Percentiles rank a stretch among this genome's conserved stretches.
Evolutionary conservation across 352 stramenopile genomes (phyloP).

Genomic region (Aphanomyces euteiches): DNA sequence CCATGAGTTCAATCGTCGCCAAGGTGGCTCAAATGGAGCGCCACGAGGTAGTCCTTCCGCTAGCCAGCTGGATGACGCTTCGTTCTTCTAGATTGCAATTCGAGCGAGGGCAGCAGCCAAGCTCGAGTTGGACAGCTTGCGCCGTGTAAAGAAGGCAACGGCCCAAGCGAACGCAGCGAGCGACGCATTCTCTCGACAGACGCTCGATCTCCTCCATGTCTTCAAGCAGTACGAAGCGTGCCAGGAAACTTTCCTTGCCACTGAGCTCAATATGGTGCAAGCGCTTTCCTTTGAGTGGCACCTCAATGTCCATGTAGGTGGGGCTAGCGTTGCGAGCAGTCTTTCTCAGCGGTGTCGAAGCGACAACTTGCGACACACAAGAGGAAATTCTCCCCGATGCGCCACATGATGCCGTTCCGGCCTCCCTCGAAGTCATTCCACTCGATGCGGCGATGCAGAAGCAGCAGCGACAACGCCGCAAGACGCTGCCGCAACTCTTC

Average conservation of each 20-base stretch:
- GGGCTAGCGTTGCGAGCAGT: no score
- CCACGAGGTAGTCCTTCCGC: not conserved
- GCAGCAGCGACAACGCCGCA: not conserved
- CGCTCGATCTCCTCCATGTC: not conserved
- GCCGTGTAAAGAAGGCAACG: not conserved
- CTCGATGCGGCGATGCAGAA: not conserved
- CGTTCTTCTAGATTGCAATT: no score
- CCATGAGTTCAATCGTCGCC: not conserved
- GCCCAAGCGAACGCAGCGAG: not conserved
- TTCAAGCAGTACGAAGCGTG: not conserved
- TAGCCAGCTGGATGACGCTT: not conserved
- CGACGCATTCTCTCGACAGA: not conserved
- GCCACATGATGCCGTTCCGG: no score
- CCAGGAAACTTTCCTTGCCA: not conserved
- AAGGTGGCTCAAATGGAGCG: not conserved
- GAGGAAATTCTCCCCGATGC: no score
- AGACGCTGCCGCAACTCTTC: not conserved
- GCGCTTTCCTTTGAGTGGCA: not conserved
- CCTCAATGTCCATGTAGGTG: not conserved
- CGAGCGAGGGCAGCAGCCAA: not conserved
- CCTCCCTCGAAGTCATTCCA: not conserved
- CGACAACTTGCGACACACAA: not conserved
- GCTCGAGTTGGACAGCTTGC: slow-evolving; percentile 7
- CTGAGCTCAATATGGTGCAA: not conserved
- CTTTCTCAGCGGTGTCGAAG: not conserved